These are phyloP conservation scores for Didymellaceae sp. DNA, from an alignment of 2,329 filamentous ascomycete genomes.

Conservation along the genomic window DNA sequence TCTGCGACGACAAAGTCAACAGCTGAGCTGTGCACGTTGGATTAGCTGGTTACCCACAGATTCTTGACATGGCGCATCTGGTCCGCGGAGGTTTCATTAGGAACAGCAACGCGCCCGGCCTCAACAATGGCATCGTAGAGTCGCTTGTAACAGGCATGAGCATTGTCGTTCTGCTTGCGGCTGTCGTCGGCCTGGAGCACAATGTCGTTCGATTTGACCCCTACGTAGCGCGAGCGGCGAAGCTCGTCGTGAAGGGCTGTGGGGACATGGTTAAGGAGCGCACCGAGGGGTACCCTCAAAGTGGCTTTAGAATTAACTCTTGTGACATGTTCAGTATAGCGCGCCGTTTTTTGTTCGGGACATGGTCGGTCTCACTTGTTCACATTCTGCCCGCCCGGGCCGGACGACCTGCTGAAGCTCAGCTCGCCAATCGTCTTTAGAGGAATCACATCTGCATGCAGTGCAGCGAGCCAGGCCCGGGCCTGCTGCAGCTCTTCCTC, in stretches of 20 bases:
- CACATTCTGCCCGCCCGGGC: constrained; percentile 71
- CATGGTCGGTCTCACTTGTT: constrained; percentile 62
- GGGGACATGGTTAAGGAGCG: constrained; percentile 62
- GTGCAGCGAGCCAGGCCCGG: constrained; percentile 62
- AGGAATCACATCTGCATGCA: constrained; percentile 62
- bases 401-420: constrained; percentile 68
- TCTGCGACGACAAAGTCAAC: constrained; percentile 47
- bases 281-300: constrained; percentile 61
- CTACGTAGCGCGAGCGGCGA: constrained; percentile 61
- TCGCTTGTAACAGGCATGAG: constrained; percentile 64
- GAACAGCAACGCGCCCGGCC: constrained; percentile 59
- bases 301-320: constrained; percentile 73
- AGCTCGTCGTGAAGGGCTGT: constrained; percentile 60
- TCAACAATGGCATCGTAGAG: constrained; percentile 62
- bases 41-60: constrained; percentile 51
- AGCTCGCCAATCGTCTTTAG: constrained; percentile 61
- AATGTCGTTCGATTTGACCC: constrained; percentile 59
- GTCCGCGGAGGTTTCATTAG: constrained; percentile 65
- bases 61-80: constrained; percentile 62
- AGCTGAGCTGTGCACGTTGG: constrained; percentile 8
- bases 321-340: constrained; percentile 47
- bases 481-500: constrained; percentile 51
- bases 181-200: constrained; percentile 70
- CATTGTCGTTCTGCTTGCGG: constrained; percentile 66
- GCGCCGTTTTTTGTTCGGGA: constrained; percentile 22